A percentile compares a stretch with the other conserved stretches of the same genome.
Conservation (phyloP, 2,329 filamentous ascomycete species). For the Phoma sp. region DNA sequence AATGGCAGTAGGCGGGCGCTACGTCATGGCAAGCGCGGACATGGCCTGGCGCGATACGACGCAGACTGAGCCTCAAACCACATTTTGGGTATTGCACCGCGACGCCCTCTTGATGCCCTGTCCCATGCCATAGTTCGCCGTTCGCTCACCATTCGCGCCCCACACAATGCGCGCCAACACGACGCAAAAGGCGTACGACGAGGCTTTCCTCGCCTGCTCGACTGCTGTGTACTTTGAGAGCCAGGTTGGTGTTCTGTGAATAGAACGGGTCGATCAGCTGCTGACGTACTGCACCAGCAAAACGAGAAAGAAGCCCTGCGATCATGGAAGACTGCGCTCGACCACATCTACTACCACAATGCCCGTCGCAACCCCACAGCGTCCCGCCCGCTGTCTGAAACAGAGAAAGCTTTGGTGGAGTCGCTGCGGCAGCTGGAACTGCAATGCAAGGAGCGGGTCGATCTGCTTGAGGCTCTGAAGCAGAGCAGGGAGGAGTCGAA, state of each 20-base stretch:
- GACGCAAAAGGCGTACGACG: slow-evolving; percentile 97
- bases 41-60: slow-evolving; percentile 28
- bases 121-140: slow-evolving; percentile 40
- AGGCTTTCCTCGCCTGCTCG: slow-evolving; percentile 92
- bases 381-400: slow-evolving; percentile 77
- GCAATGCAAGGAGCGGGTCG: slow-evolving; percentile 92
- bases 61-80: slow-evolving; percentile 30
- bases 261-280: background rate
- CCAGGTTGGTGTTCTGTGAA: slow-evolving; percentile 65
- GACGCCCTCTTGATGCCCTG: slow-evolving; percentile 44
- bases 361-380: slow-evolving; percentile 74
- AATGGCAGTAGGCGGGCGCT: slow-evolving; percentile 27
- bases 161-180: slow-evolving; percentile 64
- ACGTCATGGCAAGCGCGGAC: slow-evolving; percentile 43
- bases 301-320: slow-evolving; percentile 90
- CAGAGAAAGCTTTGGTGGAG: slow-evolving; percentile 81
- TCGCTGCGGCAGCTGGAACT: slow-evolving; percentile 83
- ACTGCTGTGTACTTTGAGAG: slow-evolving; percentile 96
- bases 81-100: slow-evolving; percentile 17
- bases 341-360: slow-evolving; percentile 87
- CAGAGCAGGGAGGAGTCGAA: slow-evolving; percentile 66
- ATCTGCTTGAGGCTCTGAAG: slow-evolving; percentile 82
- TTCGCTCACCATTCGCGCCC: slow-evolving; percentile 12
- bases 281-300: slow-evolving; percentile 63
- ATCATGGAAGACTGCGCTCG: slow-evolving; percentile 87